A percentile compares a stretch with the other conserved stretches of the same genome.
Conservation (phyloP, 148 eudicot genomes). For the Rhododendron molle region DNA sequence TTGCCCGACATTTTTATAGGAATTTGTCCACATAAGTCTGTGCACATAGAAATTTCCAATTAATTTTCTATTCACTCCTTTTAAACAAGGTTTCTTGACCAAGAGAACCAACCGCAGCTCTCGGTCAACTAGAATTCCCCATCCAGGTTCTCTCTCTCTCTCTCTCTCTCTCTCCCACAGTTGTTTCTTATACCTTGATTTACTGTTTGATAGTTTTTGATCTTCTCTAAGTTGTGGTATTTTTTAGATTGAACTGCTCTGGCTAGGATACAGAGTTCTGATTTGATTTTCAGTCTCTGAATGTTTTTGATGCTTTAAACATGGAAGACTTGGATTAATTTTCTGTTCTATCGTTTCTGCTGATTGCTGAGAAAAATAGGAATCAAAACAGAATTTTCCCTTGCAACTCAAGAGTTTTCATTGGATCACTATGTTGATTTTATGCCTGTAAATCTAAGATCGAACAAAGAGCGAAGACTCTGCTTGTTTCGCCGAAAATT, state of each 20-base stretch:
- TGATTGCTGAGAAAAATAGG: neutral
- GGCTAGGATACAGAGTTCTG: neutral
- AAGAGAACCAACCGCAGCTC: neutral
- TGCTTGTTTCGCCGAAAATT: no score
- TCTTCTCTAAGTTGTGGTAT: neutral
- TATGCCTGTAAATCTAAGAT: neutral
- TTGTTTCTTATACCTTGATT: neutral
- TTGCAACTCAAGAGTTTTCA: neutral
- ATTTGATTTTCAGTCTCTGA: neutral
- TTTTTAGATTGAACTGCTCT: neutral
- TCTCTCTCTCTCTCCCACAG: neutral
- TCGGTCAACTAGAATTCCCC: neutral
- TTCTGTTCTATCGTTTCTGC: no score
- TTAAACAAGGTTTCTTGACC: neutral
- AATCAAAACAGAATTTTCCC: neutral
- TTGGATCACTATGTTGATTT: neutral
- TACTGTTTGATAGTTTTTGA: neutral
- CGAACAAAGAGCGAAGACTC: no score
- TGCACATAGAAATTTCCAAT: neutral
- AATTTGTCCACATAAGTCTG: neutral
- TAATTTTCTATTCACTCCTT: neutral
- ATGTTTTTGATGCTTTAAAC: neutral
- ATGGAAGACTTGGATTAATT: neutral
- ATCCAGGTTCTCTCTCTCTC: conserved; percentile 1
- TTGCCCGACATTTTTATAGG: no score